Evolutionary conservation across 768 basidiomycete genomes (phyloP).

Genomic region (Rhizopogon rudus): DNA sequence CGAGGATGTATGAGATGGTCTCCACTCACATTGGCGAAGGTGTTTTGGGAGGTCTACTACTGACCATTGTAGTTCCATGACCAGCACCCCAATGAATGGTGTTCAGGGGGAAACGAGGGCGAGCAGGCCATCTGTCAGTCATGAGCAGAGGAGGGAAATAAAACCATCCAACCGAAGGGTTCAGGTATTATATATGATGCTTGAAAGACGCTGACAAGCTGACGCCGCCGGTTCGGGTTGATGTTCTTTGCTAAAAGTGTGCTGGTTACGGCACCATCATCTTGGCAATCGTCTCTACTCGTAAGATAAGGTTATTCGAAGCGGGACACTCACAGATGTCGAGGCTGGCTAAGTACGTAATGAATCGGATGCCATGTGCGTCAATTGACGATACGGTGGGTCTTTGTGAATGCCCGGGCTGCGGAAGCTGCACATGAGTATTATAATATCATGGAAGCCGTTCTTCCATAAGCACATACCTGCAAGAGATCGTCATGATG

Average conservation of each 20-base stretch:
- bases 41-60: conserved; percentile 9
- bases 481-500: too few species aligned
- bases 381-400: too few species aligned
- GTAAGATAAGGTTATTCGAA: too few species aligned
- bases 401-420: too few species aligned
- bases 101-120: not conserved
- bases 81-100: not conserved
- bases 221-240: not conserved
- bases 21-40: conserved; percentile 20
- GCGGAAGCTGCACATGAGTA: too few species aligned
- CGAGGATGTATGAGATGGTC: not conserved
- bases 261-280: not conserved
- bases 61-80: not conserved
- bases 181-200: not conserved
- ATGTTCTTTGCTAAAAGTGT: not conserved
- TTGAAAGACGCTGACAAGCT: not conserved
- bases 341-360: too few species aligned
- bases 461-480: too few species aligned
- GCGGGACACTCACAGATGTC: too few species aligned
- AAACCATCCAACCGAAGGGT: too few species aligned
- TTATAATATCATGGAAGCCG: too few species aligned
- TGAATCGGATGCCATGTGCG: too few species aligned
- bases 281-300: not conserved
- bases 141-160: not conserved
- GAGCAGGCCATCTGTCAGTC: not conserved